Evolutionary conservation across 345 rosid genomes (phyloP), one percentile per base, ranked within the genome.

Genomic region (Melastoma malabathricum): DNA sequence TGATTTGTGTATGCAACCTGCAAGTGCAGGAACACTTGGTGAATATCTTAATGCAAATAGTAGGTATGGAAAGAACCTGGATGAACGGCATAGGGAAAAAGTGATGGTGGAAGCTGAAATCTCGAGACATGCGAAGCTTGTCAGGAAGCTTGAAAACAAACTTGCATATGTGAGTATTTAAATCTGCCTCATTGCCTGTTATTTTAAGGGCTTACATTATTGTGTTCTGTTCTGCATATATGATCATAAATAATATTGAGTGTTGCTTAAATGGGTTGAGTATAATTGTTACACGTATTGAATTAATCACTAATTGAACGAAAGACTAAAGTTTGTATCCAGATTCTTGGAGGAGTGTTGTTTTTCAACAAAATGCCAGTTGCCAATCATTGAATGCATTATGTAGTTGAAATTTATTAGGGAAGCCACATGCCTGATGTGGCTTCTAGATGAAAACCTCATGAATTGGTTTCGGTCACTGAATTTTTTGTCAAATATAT

Each of bases 31-130:
- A 47, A 86, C 86, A 61, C 96, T 90, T 60, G 70, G 67, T 52
- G 98, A 90, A 68, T 86, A 94, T 64, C 60, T 90, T 63, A 75
- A 86, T 78, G 98, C 96, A 47, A 62, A 77, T 68, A 66, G 77
- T 56, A 80, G 69, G 57, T 86, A 94, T 96, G 98, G 89, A 52
- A 76, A 69, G 58, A 76, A 56, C 50, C 70, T 90, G 73, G 80
- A 78, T 59, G 62, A 59, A 20, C 59, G 56, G 55, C 70, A 75
- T 16, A 68, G 72, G 61, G 77, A 73, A 63, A 79, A 75, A 59
- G 59, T 84, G 51, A 67, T 64, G 72, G 75, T 58, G 69, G 86
- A 86, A 74, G 83, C 71, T 57, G 96, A 80, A 78, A 69, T 73
- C 41, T 51, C 49, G 57, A 78, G 84, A 71, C 84, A 76, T 69